Evolutionary conservation across 495 filamentous ascomycete species (phyloP), one percentile per base, ranked within the genome.

Genomic region (Daldinia vernicosa): DNA sequence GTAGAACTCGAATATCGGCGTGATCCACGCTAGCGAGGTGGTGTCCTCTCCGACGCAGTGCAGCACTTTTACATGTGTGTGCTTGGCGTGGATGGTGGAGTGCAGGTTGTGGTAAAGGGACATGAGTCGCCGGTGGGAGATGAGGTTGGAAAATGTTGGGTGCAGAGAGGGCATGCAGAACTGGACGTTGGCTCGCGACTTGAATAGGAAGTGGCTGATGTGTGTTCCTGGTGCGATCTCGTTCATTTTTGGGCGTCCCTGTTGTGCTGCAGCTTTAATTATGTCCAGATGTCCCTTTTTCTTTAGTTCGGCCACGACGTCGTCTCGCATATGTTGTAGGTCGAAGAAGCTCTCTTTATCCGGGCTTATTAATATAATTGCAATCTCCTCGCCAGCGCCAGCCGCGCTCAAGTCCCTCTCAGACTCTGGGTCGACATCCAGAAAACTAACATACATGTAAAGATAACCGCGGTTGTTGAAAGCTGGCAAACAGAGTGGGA

Each of bases 381-480:
- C 95, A n/a, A 95, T 88, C 50, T 93, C 91, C 54, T 92, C 87
- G 32, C 84, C 85, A 32, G 63, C 87, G 32, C 84, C 85, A 32
- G 63, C 70, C 19, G 81, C 76, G 8, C 19, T 67, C 17, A 43
- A 7, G 35, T 75, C 67, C 63, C 63, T 71, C 59, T 69, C 55
- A 17, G 66, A 63, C 45, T 47, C 67, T 14, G 45, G 61, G 24
- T 80, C 78, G n/a, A 78, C 78, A 69, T 86, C 84, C 59, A 98
- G 85, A 76, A 98, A 99, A 80, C 92, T 95, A 77, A 98, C 95
- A 77, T 98, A 99, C 92, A 98, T 98, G 82, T 98, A 97, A 2
- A 99, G 86, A 77, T 95, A 98, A n/a, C 96, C 96, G 53, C 89
- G 91, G 75, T 92, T 97, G 82, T 99, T 99, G 83, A 99, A 99